Conservation (phyloP, 2,329 filamentous ascomycete genomes). For the Hymenoscyphus occultus region DNA sequence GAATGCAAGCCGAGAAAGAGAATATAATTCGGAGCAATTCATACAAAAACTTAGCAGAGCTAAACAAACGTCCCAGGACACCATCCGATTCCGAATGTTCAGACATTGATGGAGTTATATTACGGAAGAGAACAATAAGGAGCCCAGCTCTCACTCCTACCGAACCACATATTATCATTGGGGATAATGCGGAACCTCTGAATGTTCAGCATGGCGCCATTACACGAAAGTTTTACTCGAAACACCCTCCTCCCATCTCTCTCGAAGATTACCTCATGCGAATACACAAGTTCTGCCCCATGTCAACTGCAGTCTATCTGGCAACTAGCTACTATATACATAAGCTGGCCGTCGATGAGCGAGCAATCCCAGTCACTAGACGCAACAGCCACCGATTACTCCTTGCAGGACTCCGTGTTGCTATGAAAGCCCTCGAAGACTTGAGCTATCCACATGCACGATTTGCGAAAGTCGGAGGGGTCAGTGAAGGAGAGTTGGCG, state of each 20-base stretch:
- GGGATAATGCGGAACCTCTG: conserved; percentile 69
- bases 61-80: conserved; percentile 33
- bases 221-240: conserved; percentile 90
- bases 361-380: conserved; percentile 73
- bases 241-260: conserved; percentile 76
- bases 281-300: conserved; percentile 86
- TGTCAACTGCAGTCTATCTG: conserved; percentile 91
- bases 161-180: conserved; percentile 57
- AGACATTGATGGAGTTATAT: conserved; percentile 56
- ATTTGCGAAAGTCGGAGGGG: conserved; percentile 83
- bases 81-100: conserved; percentile 27
- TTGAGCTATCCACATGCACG: conserved; percentile 80
- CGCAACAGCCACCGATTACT: conserved; percentile 85
- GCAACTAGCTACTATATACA: conserved; percentile 86
- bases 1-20: conserved; percentile 60
- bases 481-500: conserved; percentile 76
- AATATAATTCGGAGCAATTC: conserved; percentile 58
- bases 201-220: conserved; percentile 81
- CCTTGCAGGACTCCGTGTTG: conserved; percentile 78
- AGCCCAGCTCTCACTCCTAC: conserved; percentile 28
- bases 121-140: conserved; percentile 40
- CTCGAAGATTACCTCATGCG: conserved; percentile 82
- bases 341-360: conserved; percentile 73
- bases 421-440: conserved; percentile 95
- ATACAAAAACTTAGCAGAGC: conserved; percentile 39